phyloP scores from a whole-genome alignment of 106 monocot species.

The Platanthera guangdongensis region DNA sequence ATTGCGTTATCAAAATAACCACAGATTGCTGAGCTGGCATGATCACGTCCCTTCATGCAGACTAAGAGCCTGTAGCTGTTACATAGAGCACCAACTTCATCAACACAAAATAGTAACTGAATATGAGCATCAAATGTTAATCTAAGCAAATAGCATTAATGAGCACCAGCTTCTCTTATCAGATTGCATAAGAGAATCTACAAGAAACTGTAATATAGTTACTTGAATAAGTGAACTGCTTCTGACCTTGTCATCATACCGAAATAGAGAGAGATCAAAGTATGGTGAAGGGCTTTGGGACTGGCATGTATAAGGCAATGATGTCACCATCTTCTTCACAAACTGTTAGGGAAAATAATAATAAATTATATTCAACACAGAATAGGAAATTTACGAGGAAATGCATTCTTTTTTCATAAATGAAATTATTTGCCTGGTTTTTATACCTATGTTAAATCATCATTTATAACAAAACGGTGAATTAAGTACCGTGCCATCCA shows the following conservation, averaged over 20 bases:
- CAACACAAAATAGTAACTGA: not conserved
- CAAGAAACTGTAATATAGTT: not conserved
- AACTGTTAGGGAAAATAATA: conserved; percentile 50
- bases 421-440: not conserved
- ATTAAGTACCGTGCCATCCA: not conserved
- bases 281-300: conserved; percentile 98
- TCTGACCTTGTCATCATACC: conserved; percentile 97
- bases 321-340: conserved; percentile 81
- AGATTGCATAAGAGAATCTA: not conserved
- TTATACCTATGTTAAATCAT: not conserved
- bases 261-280: conserved; percentile 93
- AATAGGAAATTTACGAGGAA: not conserved
- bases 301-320: conserved; percentile 81
- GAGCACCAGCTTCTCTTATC: not conserved
- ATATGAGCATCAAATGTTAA: conserved; percentile 3
- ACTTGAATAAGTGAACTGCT: conserved; percentile 4
- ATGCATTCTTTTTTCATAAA: not conserved
- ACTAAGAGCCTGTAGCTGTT: too few relatives aligned
- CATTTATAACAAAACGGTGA: not conserved
- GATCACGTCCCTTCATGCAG: too few relatives aligned
- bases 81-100: not conserved
- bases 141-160: not conserved
- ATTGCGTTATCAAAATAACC: too few relatives aligned
- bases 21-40: too few relatives aligned
- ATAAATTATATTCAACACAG: not conserved